These are phyloP conservation scores for Chaetomium sp. DNA, from an alignment of 2,329 filamentous ascomycete genomes.

Conservation along the genomic window DNA sequence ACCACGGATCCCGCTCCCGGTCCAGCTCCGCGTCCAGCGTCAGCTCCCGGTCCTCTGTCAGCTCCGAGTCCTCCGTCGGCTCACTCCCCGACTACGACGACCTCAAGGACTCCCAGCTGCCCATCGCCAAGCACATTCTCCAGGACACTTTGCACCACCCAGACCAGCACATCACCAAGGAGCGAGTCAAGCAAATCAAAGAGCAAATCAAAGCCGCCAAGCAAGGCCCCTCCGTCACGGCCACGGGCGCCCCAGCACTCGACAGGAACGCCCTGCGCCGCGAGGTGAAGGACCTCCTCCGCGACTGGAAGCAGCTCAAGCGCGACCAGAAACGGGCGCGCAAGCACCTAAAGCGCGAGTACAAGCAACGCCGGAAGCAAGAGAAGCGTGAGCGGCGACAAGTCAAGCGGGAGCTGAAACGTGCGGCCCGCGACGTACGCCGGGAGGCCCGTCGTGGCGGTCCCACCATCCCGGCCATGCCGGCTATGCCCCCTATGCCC, in stretches of 20 bases:
- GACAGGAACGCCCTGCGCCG: conserved; percentile 35
- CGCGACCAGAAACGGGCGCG: conserved; percentile 30
- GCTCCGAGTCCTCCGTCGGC: conserved; percentile 39
- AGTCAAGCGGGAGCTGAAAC: conserved; percentile 20
- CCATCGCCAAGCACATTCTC: conserved; percentile 39
- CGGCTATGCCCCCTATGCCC: conserved; percentile 2
- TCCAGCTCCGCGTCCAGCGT: conserved; percentile 31
- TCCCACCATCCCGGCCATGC: background rate
- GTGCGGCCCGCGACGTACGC: conserved; percentile 6
- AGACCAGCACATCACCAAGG: conserved; percentile 42
- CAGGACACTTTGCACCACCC: conserved; percentile 44
- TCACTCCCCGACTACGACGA: conserved; percentile 50
- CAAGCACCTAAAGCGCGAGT: conserved; percentile 30
- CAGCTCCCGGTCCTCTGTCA: conserved; percentile 31
- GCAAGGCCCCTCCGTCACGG: background rate
- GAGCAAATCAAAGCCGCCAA: conserved; percentile 37
- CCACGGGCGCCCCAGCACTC: background rate
- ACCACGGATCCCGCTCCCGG: conserved; percentile 18
- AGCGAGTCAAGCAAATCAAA: conserved; percentile 36
- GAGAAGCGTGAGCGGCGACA: conserved; percentile 24
- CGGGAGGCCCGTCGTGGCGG: background rate
- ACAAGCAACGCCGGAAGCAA: conserved; percentile 29
- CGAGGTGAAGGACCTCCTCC: conserved; percentile 40
- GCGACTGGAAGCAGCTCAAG: conserved; percentile 39
- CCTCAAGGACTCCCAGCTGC: conserved; percentile 42